These are phyloP conservation scores for Rhizopogon salebrosus DNA, from an alignment of 768 basidiomycete species.

Conservation along the genomic window DNA sequence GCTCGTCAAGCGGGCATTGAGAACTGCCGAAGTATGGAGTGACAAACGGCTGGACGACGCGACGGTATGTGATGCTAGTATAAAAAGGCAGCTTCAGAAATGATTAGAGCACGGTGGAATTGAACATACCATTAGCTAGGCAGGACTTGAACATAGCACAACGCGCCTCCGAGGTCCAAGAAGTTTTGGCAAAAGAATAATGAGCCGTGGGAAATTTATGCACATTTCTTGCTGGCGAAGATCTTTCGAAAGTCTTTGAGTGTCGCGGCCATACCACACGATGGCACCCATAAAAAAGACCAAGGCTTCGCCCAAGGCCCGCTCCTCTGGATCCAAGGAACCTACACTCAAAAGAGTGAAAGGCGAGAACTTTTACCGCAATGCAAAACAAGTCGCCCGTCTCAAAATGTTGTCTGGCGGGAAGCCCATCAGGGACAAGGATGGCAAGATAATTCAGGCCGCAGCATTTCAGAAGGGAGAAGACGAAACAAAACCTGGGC, in stretches of 20 bases:
- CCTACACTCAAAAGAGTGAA: constrained; percentile 66
- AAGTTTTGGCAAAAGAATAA: not conserved
- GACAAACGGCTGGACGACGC: constrained; percentile 36
- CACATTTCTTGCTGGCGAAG: constrained; percentile 6
- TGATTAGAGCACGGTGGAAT: not conserved
- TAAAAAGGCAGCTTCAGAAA: not conserved
- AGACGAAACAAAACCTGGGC: constrained; percentile 81
- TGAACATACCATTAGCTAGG: constrained; percentile 13
- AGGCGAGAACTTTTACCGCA: constrained; percentile 97
- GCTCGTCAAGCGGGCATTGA: constrained; percentile 31
- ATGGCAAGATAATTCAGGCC: constrained; percentile 89
- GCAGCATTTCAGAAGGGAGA: constrained; percentile 97
- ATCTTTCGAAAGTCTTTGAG: constrained; percentile 4
- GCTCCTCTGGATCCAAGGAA: constrained; percentile 43
- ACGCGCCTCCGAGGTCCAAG: not conserved
- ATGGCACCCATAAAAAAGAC: constrained; percentile 29
- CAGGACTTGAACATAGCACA: constrained; percentile 24
- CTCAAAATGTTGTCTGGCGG: constrained; percentile 93
- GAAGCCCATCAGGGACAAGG: constrained; percentile 83
- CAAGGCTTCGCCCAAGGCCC: constrained; percentile 27
- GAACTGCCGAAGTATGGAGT: constrained; percentile 46
- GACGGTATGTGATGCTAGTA: constrained; percentile 31
- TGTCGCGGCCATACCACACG: not conserved
- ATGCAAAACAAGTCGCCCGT: constrained; percentile 81
- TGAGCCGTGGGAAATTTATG: constrained; percentile 35